A percentile compares a stretch with the other conserved stretches of the same genome.
Conservation (phyloP, 164 flowering plant genomes). For the Tetracentron sinense region DNA sequence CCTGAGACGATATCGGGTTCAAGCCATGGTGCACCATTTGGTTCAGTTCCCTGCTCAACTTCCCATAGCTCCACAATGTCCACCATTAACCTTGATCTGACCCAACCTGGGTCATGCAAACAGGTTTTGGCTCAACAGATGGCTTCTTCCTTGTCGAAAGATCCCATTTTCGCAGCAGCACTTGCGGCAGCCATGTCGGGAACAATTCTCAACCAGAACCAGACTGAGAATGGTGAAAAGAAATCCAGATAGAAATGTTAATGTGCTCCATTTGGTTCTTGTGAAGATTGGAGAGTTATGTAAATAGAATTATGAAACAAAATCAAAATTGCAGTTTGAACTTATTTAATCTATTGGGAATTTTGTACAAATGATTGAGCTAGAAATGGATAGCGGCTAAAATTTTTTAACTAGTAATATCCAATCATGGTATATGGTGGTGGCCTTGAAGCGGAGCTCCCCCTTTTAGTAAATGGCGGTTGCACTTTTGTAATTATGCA, state of each 20-base stretch:
- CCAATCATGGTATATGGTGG: too few species aligned
- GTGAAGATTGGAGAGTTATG: neutral
- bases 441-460: too few species aligned
- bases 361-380: too few species aligned
- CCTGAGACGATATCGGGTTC: constrained; percentile 20
- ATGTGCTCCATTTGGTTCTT: neutral
- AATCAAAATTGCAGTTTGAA: too few species aligned
- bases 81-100: constrained; percentile 17
- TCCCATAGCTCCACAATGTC: constrained; percentile 10
- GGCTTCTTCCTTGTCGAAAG: constrained; percentile 49
- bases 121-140: constrained; percentile 35
- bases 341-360: too few species aligned
- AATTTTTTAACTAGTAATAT: too few species aligned
- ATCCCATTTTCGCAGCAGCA: constrained; percentile 54
- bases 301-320: too few species aligned
- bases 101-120: constrained; percentile 22
- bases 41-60: constrained; percentile 21
- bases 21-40: constrained; percentile 11
- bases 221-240: constrained; percentile 2
- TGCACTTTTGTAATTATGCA: too few species aligned
- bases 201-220: constrained; percentile 20
- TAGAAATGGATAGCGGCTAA: too few species aligned
- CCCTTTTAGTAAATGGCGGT: too few species aligned
- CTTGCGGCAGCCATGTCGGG: constrained; percentile 65
- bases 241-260: neutral